Base-by-base conservation (phyloP, 2,329 filamentous ascomycete species). In the Neofusicoccum umdonicola region DNA sequence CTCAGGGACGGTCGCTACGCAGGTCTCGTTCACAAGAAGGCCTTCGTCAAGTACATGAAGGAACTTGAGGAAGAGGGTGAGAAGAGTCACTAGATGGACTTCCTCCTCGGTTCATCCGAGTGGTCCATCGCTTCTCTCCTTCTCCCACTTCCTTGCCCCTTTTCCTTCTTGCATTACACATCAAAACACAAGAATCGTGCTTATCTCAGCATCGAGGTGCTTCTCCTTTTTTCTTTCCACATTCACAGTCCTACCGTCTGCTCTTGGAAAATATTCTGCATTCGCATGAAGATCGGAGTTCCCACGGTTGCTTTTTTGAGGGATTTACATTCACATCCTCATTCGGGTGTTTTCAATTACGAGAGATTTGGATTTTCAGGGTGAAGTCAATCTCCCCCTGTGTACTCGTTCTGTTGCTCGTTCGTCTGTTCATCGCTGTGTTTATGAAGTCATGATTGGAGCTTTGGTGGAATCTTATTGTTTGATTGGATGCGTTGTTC, bases 1-100 rank as follows among this genome's bases (percentile, higher is more conserved):
- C 81, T 95, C 31, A 86, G 86, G 63, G 88, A 97, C 69, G 95
- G 95, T 27, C 87, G 87, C 67, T 99, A 92, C 78, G 91, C 90
- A 2, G 95, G 95, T 67, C 86, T 99, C 83, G 92, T 90, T 58
- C 95, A 99, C 78, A 98, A 98, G 82, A 99, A 99, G 82, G 89
- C 88, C 3, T 98, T 99, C 80, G 94, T 97, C 66, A 93, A 92
- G 77, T 97, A 96, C 74, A 90, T 96, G 78, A 92, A 93, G 69
- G 90, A 96, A 73, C 80, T 93, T 51, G 91, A 95, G 73, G 84
- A 89, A 31, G 27, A 7, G 69, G 74, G 69, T 13, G 63, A 66
- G 22, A 41, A 41, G 31, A 11, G 34, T 13, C 56, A 47, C 17
- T 60, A 22, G 17, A 44, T 48, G 31, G n/a, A 44, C 13, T 17